These are phyloP conservation scores for Suhomyces chickasaworum DNA, from an alignment of 1,139 yeast genomes.

Conservation along the genomic window DNA sequence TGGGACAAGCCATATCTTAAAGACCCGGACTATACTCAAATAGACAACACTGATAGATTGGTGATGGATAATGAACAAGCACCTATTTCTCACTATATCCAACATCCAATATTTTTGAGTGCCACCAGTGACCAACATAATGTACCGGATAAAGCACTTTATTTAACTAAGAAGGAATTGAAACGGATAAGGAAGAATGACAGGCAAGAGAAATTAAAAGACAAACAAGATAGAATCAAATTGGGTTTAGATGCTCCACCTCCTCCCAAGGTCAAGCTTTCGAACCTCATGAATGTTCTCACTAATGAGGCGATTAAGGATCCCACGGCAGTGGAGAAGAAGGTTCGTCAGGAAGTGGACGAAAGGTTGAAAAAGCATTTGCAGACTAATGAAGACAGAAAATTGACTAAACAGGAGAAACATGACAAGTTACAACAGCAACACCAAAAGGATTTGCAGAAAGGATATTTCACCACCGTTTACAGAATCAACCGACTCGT, in stretches of 20 bases:
- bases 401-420: conserved; percentile 58
- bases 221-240: conserved; percentile 73
- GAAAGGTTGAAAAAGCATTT: conserved; percentile 65
- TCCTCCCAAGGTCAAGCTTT: conserved; percentile 80
- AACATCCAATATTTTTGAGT: conserved; percentile 74
- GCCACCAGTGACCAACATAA: conserved; percentile 57
- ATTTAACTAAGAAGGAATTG: conserved; percentile 74
- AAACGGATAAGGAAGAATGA: conserved; percentile 74
- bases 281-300: conserved; percentile 80
- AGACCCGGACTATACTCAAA: conserved; percentile 28
- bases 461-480: conserved; percentile 61
- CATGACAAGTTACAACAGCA: conserved; percentile 52
- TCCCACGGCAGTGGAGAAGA: conserved; percentile 82
- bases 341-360: conserved; percentile 69
- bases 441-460: conserved; percentile 42
- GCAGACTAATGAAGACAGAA: conserved; percentile 61
- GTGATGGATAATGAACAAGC: conserved; percentile 43
- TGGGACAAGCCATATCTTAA: conserved; percentile 67
- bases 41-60: conserved; percentile 21
- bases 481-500: conserved; percentile 56
- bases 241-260: conserved; percentile 88
- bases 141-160: conserved; percentile 49
- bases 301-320: conserved; percentile 87
- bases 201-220: conserved; percentile 64
- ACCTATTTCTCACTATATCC: conserved; percentile 64